Conservation (phyloP, 495 filamentous ascomycete genomes). For the Daldinia caldariorum region DNA sequence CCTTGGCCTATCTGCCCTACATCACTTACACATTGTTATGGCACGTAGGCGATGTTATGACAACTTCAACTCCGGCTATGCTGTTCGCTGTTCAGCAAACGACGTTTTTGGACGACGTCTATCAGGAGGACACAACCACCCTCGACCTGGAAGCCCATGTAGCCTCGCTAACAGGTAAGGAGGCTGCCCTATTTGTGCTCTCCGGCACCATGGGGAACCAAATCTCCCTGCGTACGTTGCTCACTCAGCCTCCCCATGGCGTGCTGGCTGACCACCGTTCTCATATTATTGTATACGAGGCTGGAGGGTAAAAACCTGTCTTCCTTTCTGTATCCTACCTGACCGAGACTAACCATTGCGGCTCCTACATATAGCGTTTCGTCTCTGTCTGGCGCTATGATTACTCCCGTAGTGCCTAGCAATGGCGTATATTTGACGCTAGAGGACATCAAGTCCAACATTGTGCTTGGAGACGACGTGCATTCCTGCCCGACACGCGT, state of each 20-base stretch:
- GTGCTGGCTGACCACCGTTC: conserved; percentile 73
- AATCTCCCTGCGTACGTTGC: conserved; percentile 71
- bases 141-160: conserved; percentile 74
- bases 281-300: conserved; percentile 76
- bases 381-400: conserved; percentile 65
- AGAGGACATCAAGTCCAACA: conserved; percentile 69
- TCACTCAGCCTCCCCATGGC: conserved; percentile 75
- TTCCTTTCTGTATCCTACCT: neutral
- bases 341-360: conserved; percentile 19
- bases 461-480: conserved; percentile 53
- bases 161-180: conserved; percentile 74
- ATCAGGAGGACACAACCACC: conserved; percentile 82
- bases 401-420: conserved; percentile 62
- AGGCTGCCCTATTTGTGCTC: conserved; percentile 78
- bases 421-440: conserved; percentile 76
- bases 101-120: conserved; percentile 83
- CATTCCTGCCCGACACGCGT: conserved; percentile 75
- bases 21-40: neutral
- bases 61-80: conserved; percentile 85
- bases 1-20: conserved; percentile 8
- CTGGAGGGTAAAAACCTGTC: conserved; percentile 64
- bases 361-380: conserved; percentile 52
- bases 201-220: conserved; percentile 95
- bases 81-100: conserved; percentile 68
- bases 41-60: conserved; percentile 76